Conservation (phyloP, 495 filamentous ascomycete species). For the Daldinia vernicosa region DNA sequence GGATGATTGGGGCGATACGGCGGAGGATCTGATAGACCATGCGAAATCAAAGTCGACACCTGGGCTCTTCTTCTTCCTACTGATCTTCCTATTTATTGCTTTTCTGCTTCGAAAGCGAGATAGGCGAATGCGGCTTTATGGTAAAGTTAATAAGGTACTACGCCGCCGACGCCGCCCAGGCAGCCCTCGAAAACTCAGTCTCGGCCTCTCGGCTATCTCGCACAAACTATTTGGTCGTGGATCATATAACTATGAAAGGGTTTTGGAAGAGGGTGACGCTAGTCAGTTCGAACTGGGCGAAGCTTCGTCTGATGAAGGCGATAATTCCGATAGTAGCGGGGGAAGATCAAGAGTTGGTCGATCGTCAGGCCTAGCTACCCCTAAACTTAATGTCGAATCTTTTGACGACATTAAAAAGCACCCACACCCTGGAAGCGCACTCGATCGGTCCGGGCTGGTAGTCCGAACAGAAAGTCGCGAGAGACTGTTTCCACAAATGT, state of each 20-base stretch:
- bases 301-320: slow-evolving; percentile 66
- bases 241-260: slow-evolving; percentile 75
- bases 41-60: slow-evolving; percentile 77
- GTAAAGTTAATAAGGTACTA: slow-evolving; percentile 63
- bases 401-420: slow-evolving; percentile 64
- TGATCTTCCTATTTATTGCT: slow-evolving; percentile 71
- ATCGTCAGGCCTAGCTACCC: slow-evolving; percentile 70
- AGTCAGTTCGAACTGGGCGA: slow-evolving; percentile 77
- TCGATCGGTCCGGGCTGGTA: slow-evolving; percentile 78
- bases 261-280: slow-evolving; percentile 78
- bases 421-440: slow-evolving; percentile 59
- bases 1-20: slow-evolving; percentile 66
- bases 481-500: slow-evolving; percentile 62
- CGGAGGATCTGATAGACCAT: slow-evolving; percentile 71
- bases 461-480: slow-evolving; percentile 85
- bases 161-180: slow-evolving; percentile 62
- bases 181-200: slow-evolving; percentile 60
- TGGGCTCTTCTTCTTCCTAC: slow-evolving; percentile 76
- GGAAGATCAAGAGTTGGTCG: slow-evolving; percentile 61
- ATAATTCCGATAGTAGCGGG: slow-evolving; percentile 61
- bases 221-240: slow-evolving; percentile 66
- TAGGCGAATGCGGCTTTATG: slow-evolving; percentile 71
- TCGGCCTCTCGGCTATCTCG: slow-evolving; percentile 63
- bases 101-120: slow-evolving; percentile 68
- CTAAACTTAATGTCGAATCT: slow-evolving; percentile 67